Base-by-base conservation (phyloP, 768 basidiomycete species). In the Amanita polypyramis region DNA sequence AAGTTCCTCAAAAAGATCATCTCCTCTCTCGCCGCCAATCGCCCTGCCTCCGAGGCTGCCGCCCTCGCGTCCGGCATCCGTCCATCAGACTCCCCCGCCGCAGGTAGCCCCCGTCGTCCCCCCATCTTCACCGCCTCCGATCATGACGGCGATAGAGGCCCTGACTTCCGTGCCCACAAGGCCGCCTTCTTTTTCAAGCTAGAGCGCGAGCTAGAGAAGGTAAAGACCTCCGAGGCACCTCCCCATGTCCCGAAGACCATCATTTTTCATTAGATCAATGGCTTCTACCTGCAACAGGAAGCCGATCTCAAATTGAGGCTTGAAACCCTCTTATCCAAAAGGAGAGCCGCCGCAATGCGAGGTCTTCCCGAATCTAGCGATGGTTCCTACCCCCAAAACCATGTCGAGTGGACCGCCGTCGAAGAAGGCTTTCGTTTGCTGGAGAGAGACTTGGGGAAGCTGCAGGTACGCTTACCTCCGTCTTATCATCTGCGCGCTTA, bases 181-280 rank as follows among this genome's bases (percentile, higher is more conserved):
- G 89, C 94, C 3, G 91, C 92, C 1, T 99, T 98, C 73, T 98
- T 99, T 73, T 98, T 96, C 76, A 98, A 94, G 63, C 77, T 99
- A 0, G 94, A 97, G 63, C 78, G 95, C 17, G 96, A 99, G 64
- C 70, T 98, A 17, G 96, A 98, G 67, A 99, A 98, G 80, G 95
- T 86, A 55, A 54, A 71, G 21, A 27, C 54, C 32, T 29, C 45
- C 35, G 41, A 35, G 21, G 20, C 51, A 32, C 37, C 42, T 43
- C 11, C 27, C 33, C 37, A 36, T 50, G 43, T 33, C 33, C 49
- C 53, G 35, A 19, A 32, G 50, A 39, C 53, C 39, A 43, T 55
- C 32, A 29, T 46, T 45, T 30, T 57, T 38, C 30, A 41, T 10
- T 57, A 99, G 95, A 97, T 99, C 70, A 98, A 99, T 65, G 79